Conservation (phyloP, 306 rosid species). For the Lupinus albus region DNA sequence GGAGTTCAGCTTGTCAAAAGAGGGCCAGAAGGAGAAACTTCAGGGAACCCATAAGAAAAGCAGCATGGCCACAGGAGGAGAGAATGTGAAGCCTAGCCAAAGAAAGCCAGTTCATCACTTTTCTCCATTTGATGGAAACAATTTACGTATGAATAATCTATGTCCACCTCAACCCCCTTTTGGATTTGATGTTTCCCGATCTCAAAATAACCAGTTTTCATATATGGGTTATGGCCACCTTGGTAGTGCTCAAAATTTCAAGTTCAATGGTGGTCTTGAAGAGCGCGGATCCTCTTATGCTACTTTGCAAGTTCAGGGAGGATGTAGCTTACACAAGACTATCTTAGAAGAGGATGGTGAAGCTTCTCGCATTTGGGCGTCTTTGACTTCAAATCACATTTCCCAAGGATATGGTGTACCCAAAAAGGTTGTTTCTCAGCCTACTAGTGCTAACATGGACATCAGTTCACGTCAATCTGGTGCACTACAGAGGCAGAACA, state of each 20-base stretch:
- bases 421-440: constrained; percentile 60
- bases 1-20: constrained; percentile 48
- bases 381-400: constrained; percentile 50
- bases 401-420: constrained; percentile 53
- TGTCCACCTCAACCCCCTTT: constrained; percentile 52
- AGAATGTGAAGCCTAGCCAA: constrained; percentile 57
- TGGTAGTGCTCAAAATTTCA: constrained; percentile 55
- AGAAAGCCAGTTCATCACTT: constrained; percentile 56
- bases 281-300: constrained; percentile 56
- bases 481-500: constrained; percentile 55
- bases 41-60: constrained; percentile 53
- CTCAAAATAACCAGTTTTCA: constrained; percentile 67
- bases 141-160: constrained; percentile 42
- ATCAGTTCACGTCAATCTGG: constrained; percentile 48
- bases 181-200: constrained; percentile 55
- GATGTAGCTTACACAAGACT: constrained; percentile 59
- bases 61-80: constrained; percentile 43
- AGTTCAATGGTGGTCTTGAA: constrained; percentile 51
- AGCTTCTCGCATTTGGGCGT: constrained; percentile 68
- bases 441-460: constrained; percentile 45
- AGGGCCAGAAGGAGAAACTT: constrained; percentile 53
- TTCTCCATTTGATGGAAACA: constrained; percentile 50
- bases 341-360: constrained; percentile 59
- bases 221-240: constrained; percentile 52
- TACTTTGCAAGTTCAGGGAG: constrained; percentile 53